Base-by-base conservation (phyloP, 1,139 yeast species). In the Diutina ranongensis region DNA sequence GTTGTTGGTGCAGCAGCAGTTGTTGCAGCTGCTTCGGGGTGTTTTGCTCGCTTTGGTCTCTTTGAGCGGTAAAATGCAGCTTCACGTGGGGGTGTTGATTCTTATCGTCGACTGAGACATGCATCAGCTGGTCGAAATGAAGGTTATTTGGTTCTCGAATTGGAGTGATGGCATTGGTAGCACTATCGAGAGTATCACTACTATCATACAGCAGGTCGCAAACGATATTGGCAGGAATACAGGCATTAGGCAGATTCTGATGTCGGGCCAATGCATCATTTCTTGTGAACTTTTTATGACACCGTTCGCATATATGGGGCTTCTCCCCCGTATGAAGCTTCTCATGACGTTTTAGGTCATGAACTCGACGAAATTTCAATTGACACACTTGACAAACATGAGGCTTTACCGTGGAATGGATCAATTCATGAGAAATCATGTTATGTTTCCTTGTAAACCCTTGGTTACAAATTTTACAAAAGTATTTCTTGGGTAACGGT, bases 251-350 rank as follows among this genome's bases (percentile, higher is more conserved):
- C 1, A 68, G 62, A 46, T 78, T 77, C 55, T 73, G 64, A 58
- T 77, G 86, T 47, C 95, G 67, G 2, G 79, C 73, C 34, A 85
- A 67, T 0, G 94, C 89, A 59, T 85, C 95, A 1, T 82, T 80
- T 27, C 95, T 65, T 1, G 94, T 87, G 64, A 85, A 85, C 46
- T 71, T 65, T 45, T 85, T 68, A 13, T 76, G 74, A 60, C 95
- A 85, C 47, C 66, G 65, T 9, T 62, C 64, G 60, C 94, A 84
- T 32, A 60, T 62, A 57, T 65, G 81, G 1, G 92, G 89, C 57
- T 76, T 79, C 53, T 78, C 87, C 35, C 92, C 92, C 0, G 88
- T 76, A 56, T 85, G 95, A 33, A 81, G 67, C 58, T 80, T 81
- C 51, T 76, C 76, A 56, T 85, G 95, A 42, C 95, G 68, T 56